Evolutionary conservation across 2,329 filamentous ascomycete genomes (phyloP), one percentile per base, ranked within the genome.

Genomic region (Myriosclerotinia scirpicola): DNA sequence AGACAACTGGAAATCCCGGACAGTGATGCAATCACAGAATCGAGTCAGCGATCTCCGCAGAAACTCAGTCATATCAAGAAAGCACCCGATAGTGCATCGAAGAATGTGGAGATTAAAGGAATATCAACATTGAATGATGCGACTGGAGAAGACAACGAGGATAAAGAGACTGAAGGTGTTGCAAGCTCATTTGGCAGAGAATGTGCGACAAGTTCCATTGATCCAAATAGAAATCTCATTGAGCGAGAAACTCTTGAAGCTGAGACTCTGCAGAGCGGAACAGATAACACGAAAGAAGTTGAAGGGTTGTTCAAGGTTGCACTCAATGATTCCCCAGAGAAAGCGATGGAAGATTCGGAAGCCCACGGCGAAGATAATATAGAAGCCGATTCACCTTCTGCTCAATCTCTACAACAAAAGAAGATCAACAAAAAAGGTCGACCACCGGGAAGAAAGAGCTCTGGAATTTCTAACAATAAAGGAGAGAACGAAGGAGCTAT

Each of bases 1-100:
- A 48, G 36, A n/a, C 42, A 48, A 17, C 15, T 2, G 26, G 66
- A 67, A 40, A 66, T 68, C 53, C 67, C 64, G 22, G 67, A 68
- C 22, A 68, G 67, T 38, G 67, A 68, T 48, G 67, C 22, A 34
- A 26, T 61, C 38, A 53, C 61, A 15, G 61, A 54, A 40, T 52
- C 63, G 22, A 65, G 63, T 65, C 40, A 58, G 17, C 63, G 38
- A 22, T 59, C 40, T 34, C 53, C 54, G 9, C 40, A 50, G 34
- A 59, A 65, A 7, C 30, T 38, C 7, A 14, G 17, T 15, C 40
- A 48, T 44, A 42, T 30, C 36, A 11, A 17, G 12, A 40, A 15
- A 11, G 22, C n/a, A 50, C 14, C 38, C 20, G n/a, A 40, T 40
- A 50, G n/a, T 26, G 11, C 40, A 26, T 17, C 5, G 15, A 38